Conservation (phyloP, 2,329 filamentous ascomycete genomes). For the Aspergillus pseudonomiae region DNA sequence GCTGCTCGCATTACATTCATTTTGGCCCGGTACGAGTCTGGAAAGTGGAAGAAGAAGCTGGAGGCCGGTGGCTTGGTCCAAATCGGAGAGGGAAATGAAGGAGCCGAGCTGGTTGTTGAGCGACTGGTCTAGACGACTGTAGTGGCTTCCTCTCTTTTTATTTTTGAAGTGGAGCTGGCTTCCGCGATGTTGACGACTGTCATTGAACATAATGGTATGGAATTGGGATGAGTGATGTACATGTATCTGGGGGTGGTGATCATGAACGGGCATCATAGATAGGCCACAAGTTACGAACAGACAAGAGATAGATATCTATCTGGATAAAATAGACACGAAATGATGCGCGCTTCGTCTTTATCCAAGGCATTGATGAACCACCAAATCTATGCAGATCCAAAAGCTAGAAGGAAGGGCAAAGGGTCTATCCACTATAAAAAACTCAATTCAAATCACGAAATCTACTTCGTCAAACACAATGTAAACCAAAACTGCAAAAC, state of each 20-base stretch:
- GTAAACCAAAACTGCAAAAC: constrained; percentile 9
- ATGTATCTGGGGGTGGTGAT: not conserved
- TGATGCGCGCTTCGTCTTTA: not conserved
- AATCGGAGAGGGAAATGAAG: constrained; percentile 19
- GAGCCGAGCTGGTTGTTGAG: constrained; percentile 36
- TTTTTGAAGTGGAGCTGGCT: constrained; percentile 23
- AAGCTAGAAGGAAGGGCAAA: not conserved
- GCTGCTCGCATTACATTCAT: constrained; percentile 50
- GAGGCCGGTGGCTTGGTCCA: constrained; percentile 44
- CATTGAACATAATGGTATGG: not conserved
- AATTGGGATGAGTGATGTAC: not conserved
- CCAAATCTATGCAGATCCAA: not conserved
- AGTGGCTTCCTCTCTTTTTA: not conserved
- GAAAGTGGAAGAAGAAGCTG: constrained; percentile 54
- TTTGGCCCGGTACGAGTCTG: constrained; percentile 50
- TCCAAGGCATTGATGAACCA: not conserved
- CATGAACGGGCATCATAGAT: not conserved
- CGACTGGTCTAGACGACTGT: constrained; percentile 32
- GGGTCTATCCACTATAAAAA: not conserved
- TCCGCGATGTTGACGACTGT: constrained; percentile 5
- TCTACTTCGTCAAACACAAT: constrained; percentile 10
- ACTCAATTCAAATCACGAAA: constrained; percentile 1
- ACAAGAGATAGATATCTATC: not conserved
- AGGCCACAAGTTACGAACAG: not conserved
- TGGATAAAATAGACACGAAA: not conserved